These are phyloP conservation scores for Auricularia sp. DNA, from an alignment of 768 basidiomycete genomes.

Conservation along the genomic window DNA sequence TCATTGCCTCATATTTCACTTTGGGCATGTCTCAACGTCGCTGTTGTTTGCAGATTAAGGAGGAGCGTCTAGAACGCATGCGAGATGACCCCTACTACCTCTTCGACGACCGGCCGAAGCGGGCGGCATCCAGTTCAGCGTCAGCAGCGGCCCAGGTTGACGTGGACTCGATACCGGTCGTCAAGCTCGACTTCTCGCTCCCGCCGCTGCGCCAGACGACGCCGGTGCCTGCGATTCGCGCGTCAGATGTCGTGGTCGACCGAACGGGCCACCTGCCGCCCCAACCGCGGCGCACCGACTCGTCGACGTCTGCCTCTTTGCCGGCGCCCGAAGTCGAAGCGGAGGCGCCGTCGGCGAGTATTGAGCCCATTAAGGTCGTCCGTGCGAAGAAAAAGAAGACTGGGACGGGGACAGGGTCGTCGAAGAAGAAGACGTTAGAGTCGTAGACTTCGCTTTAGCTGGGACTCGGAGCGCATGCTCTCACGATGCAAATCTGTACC, in stretches of 20 bases:
- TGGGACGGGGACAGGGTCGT: slow-evolving; percentile 24
- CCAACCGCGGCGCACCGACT: background rate
- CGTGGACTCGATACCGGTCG: slow-evolving; percentile 87
- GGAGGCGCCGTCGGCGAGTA: slow-evolving; percentile 25
- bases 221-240: background rate
- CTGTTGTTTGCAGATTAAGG: slow-evolving; percentile 44
- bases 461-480: no score
- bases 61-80: slow-evolving; percentile 62
- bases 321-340: slow-evolving; percentile 48
- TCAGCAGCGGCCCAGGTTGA: slow-evolving; percentile 34
- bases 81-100: slow-evolving; percentile 91
- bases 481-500: no score
- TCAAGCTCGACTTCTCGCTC: slow-evolving; percentile 46
- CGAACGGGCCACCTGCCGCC: slow-evolving; percentile 6
- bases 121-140: slow-evolving; percentile 10
- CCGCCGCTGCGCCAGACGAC: slow-evolving; percentile 8
- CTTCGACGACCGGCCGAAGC: slow-evolving; percentile 45
- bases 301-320: slow-evolving; percentile 15
- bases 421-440: slow-evolving; percentile 59
- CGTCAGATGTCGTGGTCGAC: slow-evolving; percentile 2
- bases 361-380: slow-evolving; percentile 67
- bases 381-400: slow-evolving; percentile 52
- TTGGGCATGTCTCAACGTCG: background rate
- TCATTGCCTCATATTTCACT: background rate
- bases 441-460: no score